A percentile compares a stretch with the other conserved stretches of the same genome.
These are phyloP conservation scores for Nectriaceae sp. DNA, from an alignment of 2,329 filamentous ascomycete genomes.

Conservation along the genomic window DNA sequence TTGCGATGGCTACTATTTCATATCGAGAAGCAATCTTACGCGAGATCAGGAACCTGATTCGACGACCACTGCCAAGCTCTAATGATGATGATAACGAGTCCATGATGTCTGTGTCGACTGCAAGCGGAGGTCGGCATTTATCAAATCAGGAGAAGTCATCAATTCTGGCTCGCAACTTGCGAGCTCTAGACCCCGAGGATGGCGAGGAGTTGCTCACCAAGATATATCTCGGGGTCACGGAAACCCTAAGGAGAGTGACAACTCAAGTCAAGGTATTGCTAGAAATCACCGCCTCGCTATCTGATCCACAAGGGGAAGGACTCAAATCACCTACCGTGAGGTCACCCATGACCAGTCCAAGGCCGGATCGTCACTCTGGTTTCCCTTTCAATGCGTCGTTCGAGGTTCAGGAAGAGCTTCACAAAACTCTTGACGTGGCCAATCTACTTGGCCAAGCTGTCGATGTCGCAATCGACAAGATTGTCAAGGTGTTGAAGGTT, in stretches of 20 bases:
- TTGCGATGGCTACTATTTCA: conserved; percentile 76
- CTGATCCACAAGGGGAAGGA: conserved; percentile 43
- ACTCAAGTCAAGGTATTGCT: conserved; percentile 94
- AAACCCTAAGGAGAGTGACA: conserved; percentile 80
- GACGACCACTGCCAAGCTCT: conserved; percentile 84
- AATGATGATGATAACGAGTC: conserved; percentile 93
- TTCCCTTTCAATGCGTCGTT: conserved; percentile 32
- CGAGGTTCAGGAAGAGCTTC: conserved; percentile 72
- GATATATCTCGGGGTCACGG: conserved; percentile 85
- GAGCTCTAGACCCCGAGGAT: conserved; percentile 79
- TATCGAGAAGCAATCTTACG: conserved; percentile 83
- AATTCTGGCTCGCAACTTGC: conserved; percentile 83
- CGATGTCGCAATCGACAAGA: conserved; percentile 77
- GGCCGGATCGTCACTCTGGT: conserved; percentile 32
- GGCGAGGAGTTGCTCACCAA: conserved; percentile 80
- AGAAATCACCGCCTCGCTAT: conserved; percentile 81
- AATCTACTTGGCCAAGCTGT: conserved; percentile 79
- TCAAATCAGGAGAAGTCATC: conserved; percentile 88
- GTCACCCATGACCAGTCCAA: conserved; percentile 56
- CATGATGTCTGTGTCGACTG: conserved; percentile 81
- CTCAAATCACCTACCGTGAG: conserved; percentile 50
- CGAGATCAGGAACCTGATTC: conserved; percentile 84
- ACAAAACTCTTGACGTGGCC: conserved; percentile 74
- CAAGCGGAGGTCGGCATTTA: conserved; percentile 65
- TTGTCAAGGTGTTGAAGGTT: conserved; percentile 75